Conservation (phyloP, 2,329 filamentous ascomycete species). For the Colletotrichum caudatum region DNA sequence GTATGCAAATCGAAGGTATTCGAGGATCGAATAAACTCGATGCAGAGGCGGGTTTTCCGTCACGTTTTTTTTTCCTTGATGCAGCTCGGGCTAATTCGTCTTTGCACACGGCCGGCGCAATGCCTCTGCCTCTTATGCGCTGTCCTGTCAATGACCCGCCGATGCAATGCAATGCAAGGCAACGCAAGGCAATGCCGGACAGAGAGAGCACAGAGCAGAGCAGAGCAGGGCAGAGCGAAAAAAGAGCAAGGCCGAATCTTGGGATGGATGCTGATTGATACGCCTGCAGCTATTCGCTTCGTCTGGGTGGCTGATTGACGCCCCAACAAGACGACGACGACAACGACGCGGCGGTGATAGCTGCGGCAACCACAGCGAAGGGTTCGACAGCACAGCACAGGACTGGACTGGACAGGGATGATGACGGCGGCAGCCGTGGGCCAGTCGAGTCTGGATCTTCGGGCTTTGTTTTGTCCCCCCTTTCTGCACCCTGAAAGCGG, state of each 20-base stretch:
- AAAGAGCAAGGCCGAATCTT: constrained; percentile 1
- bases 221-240: not conserved
- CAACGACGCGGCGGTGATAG: too few species aligned
- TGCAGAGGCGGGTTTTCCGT: not conserved
- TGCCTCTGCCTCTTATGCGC: constrained; percentile 12
- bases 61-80: not conserved
- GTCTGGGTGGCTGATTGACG: constrained; percentile 1
- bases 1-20: too few species aligned
- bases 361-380: not conserved
- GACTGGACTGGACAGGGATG: constrained; percentile 20
- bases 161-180: not conserved
- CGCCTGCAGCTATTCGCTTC: not conserved
- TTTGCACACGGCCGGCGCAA: not conserved
- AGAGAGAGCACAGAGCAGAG: too few species aligned
- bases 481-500: not conserved
- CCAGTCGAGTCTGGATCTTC: constrained; percentile 23
- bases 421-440: constrained; percentile 19
- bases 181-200: too few species aligned
- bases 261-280: constrained; percentile 5
- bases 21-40: constrained; percentile 37
- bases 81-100: constrained; percentile 9
- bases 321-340: not conserved
- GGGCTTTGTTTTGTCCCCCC: too few species aligned
- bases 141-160: constrained; percentile 16
- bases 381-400: not conserved